These are phyloP conservation scores for Diplodia seriata DNA, from an alignment of 2,329 filamentous ascomycete species.

Conservation along the genomic window DNA sequence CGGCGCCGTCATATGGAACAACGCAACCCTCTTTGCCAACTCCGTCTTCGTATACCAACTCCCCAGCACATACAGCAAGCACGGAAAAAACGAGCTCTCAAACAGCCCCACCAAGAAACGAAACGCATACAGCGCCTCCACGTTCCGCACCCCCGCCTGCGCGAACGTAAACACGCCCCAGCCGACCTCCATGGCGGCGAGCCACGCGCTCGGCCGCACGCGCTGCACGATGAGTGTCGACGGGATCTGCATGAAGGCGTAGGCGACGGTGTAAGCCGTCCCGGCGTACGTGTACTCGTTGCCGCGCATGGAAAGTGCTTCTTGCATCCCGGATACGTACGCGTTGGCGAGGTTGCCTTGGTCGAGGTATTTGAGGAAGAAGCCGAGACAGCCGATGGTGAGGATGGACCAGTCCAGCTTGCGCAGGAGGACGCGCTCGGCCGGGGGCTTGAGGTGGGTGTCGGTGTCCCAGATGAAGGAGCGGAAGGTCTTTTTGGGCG, in stretches of 20 bases:
- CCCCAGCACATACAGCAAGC: constrained; percentile 49
- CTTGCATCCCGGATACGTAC: constrained; percentile 26
- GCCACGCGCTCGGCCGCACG: constrained; percentile 10
- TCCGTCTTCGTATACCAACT: constrained; percentile 54
- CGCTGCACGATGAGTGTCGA: constrained; percentile 5
- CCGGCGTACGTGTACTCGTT: constrained; percentile 27
- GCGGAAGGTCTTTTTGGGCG: constrained; percentile 8
- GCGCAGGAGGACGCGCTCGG: constrained; percentile 33
- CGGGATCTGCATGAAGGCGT: constrained; percentile 35
- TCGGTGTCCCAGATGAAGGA: constrained; percentile 37
- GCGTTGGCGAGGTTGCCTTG: constrained; percentile 23
- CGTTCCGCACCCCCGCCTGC: neutral
- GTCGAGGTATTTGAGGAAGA: constrained; percentile 27
- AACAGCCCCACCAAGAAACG: constrained; percentile 48
- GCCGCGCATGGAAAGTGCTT: constrained; percentile 29
- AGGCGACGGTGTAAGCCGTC: constrained; percentile 34
- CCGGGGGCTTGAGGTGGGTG: constrained; percentile 25
- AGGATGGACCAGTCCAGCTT: constrained; percentile 35
- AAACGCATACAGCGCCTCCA: constrained; percentile 37
- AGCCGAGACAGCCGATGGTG: constrained; percentile 33
- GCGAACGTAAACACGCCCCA: constrained; percentile 17
- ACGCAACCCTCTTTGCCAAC: constrained; percentile 42
- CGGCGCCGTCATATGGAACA: constrained; percentile 45
- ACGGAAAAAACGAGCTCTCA: constrained; percentile 45
- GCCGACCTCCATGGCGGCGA: neutral